Percentiles rank a stretch among this genome's conserved stretches.
Evolutionary conservation across 176 grass and related monocot genomes (phyloP).

Genomic region (Panicum miliaceum): DNA sequence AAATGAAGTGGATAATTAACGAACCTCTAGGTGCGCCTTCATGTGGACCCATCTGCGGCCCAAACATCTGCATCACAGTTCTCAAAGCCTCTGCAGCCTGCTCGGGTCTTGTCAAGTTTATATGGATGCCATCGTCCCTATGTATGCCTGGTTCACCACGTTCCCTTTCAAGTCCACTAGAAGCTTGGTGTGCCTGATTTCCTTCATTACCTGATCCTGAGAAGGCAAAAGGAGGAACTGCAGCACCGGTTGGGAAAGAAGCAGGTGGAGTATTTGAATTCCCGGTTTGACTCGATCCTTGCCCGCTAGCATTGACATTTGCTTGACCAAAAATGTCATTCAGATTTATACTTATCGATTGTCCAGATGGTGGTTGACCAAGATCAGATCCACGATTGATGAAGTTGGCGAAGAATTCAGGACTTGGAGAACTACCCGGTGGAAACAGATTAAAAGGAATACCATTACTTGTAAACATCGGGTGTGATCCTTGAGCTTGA

Average conservation of each 20-base stretch:
- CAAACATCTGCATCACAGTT: constrained; percentile 75
- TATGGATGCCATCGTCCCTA: constrained; percentile 38
- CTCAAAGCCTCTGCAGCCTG: constrained; percentile 63
- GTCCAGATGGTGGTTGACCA: constrained; percentile 49
- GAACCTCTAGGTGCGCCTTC: constrained; percentile 51
- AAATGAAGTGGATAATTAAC: constrained; percentile 1
- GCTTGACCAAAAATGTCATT: constrained; percentile 48
- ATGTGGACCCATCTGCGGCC: constrained; percentile 40
- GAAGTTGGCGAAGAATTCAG: constrained; percentile 57
- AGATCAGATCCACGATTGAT: constrained; percentile 46
- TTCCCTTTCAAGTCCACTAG: constrained; percentile 35
- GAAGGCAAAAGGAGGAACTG: constrained; percentile 45
- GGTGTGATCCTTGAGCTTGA: constrained; percentile 42
- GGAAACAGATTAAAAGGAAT: constrained; percentile 57
- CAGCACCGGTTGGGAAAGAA: constrained; percentile 36
- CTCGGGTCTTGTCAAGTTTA: constrained; percentile 47
- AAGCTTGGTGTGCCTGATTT: constrained; percentile 20
- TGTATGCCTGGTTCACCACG: constrained; percentile 28
- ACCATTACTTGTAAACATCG: constrained; percentile 42
- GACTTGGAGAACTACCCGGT: constrained; percentile 42
- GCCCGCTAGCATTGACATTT: constrained; percentile 28
- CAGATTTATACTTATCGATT: constrained; percentile 56
- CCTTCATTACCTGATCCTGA: constrained; percentile 28
- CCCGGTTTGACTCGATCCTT: constrained; percentile 38
- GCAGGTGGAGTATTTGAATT: constrained; percentile 34